These are phyloP conservation scores for Coix lacrymajobi DNA, from an alignment of 176 grass and related monocot genomes.

Conservation along the genomic window DNA sequence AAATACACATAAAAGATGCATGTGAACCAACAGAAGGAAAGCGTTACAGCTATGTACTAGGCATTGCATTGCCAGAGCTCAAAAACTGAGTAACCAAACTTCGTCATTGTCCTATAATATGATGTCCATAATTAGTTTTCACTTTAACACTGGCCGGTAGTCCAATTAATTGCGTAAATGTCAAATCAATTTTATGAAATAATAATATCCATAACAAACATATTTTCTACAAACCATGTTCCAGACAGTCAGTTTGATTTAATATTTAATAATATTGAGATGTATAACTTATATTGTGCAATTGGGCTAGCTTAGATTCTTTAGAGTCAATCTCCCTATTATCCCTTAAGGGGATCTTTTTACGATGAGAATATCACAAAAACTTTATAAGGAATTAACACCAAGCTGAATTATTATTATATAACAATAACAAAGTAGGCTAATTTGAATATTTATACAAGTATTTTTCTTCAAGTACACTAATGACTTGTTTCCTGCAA, in stretches of 20 bases:
- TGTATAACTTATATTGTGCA: not conserved
- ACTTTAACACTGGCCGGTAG: not conserved
- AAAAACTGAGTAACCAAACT: not conserved
- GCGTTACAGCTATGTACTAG: not conserved
- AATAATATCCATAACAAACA: not conserved
- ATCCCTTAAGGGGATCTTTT: not conserved
- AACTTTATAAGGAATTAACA: not conserved
- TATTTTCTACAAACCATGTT: not conserved
- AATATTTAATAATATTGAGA: not conserved
- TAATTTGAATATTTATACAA: slow-evolving; percentile 13
- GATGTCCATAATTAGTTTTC: not conserved
- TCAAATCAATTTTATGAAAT: not conserved
- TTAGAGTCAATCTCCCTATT: not conserved
- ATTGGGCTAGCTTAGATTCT: not conserved
- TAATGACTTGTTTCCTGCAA: slow-evolving; percentile 13
- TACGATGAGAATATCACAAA: not conserved
- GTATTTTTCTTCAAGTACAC: not conserved
- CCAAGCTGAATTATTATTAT: slow-evolving; percentile 7
- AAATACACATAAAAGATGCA: not conserved
- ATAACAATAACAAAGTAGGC: not conserved
- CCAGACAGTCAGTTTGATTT: not conserved
- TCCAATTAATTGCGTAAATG: not conserved
- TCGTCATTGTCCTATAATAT: slow-evolving; percentile 17
- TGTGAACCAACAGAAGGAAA: not conserved
- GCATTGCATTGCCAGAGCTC: not conserved